Percentiles rank a stretch among this genome's conserved stretches.
Evolutionary conservation across 2,329 filamentous ascomycete species (phyloP).

Genomic region (Stemphylium beticola): DNA sequence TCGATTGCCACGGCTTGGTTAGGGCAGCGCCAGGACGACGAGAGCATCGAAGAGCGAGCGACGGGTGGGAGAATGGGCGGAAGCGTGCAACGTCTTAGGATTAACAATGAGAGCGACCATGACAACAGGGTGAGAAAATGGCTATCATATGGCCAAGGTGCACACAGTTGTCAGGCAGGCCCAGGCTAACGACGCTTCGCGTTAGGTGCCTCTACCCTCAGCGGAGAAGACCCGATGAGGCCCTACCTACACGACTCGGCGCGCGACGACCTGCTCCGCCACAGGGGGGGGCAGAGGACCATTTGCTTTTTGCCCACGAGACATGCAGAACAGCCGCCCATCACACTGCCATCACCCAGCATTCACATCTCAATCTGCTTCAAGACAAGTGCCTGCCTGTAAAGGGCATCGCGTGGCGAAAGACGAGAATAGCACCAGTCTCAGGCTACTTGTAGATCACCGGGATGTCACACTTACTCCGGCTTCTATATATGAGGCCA

Average conservation of each 20-base stretch:
- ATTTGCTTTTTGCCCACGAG: background rate
- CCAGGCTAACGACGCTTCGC: slow-evolving; percentile 3
- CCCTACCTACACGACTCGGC: slow-evolving; percentile 5
- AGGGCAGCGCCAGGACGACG: slow-evolving; percentile 13
- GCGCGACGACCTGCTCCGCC: background rate
- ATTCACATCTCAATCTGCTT: background rate
- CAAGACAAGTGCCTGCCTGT: no score
- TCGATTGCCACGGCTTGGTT: slow-evolving; percentile 27
- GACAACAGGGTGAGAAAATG: slow-evolving; percentile 11
- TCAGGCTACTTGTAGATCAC: slow-evolving; percentile 4
- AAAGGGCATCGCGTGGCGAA: background rate
- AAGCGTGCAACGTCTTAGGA: slow-evolving; percentile 13
- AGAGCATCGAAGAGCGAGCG: slow-evolving; percentile 20
- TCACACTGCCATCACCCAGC: background rate
- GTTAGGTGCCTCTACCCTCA: background rate
- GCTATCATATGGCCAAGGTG: slow-evolving; percentile 1
- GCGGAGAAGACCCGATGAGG: slow-evolving; percentile 5
- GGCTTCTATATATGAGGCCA: background rate
- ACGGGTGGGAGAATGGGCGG: slow-evolving; percentile 6
- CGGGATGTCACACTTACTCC: background rate
- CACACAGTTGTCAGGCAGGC: slow-evolving; percentile 11
- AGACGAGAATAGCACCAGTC: slow-evolving; percentile 4
- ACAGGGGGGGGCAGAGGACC: background rate
- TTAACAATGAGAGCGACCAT: slow-evolving; percentile 15
- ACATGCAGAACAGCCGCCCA: no score